These are phyloP conservation scores for Pseudisothecium myosuroides DNA, from an alignment of 225 moss, liverwort and hornwort genomes.

Conservation along the genomic window DNA sequence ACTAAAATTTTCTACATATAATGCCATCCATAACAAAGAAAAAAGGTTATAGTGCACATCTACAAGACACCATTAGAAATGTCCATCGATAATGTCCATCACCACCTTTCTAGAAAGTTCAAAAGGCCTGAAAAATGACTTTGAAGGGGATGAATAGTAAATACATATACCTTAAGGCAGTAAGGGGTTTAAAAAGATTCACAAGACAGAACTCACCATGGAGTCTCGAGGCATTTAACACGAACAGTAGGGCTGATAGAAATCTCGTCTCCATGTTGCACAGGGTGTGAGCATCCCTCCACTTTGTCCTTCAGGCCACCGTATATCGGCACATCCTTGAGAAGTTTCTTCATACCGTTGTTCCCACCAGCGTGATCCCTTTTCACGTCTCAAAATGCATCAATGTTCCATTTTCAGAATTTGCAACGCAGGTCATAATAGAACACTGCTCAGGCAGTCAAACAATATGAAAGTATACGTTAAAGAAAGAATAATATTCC, in stretches of 20 bases:
- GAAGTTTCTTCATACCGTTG: conserved; percentile 40
- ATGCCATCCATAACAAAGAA: neutral
- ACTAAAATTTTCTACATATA: neutral
- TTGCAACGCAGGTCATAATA: neutral
- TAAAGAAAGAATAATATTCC: neutral
- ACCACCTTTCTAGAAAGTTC: neutral
- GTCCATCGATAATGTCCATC: neutral
- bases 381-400: neutral
- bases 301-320: conserved; percentile 49
- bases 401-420: neutral
- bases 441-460: neutral
- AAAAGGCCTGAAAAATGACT: neutral
- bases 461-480: neutral
- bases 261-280: conserved; percentile 42
- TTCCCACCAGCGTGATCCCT: conserved; percentile 54
- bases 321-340: conserved; percentile 35
- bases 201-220: conserved; percentile 15
- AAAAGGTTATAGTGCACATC: too few relatives aligned
- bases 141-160: neutral
- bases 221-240: conserved; percentile 41
- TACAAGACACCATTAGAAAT: neutral
- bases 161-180: neutral
- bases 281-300: conserved; percentile 43
- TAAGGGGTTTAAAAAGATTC: neutral
- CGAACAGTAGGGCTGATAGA: conserved; percentile 21